A percentile compares a stretch with the other conserved stretches of the same genome.
These are phyloP conservation scores for Talaromyces stipitatus DNA, from an alignment of 495 filamentous ascomycete species.

Conservation along the genomic window DNA sequence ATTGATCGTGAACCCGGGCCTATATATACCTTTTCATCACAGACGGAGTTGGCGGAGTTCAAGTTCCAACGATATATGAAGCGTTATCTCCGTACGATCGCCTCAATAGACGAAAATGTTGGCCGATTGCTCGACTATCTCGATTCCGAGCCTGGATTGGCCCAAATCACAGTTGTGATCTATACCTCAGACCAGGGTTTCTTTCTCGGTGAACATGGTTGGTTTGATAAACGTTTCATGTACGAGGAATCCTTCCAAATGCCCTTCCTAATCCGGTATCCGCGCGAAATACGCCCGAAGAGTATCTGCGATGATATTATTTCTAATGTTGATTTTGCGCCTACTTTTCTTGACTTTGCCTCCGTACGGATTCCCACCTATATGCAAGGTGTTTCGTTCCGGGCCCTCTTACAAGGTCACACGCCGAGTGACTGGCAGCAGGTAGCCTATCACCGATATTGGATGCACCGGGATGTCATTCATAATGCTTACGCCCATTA, in stretches of 20 bases:
- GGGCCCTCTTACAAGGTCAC: constrained; percentile 15
- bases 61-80: constrained; percentile 44
- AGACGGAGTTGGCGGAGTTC: constrained; percentile 31
- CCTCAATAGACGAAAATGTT: constrained; percentile 35
- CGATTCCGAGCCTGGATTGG: constrained; percentile 20
- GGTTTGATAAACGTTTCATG: constrained; percentile 43
- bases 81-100: constrained; percentile 36
- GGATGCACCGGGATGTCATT: constrained; percentile 36
- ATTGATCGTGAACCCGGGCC: constrained; percentile 33
- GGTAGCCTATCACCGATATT: constrained; percentile 38
- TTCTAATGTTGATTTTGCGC: constrained; percentile 37
- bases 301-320: constrained; percentile 32
- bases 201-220: constrained; percentile 42
- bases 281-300: constrained; percentile 20
- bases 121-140: constrained; percentile 32
- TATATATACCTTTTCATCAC: constrained; percentile 26
- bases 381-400: constrained; percentile 36
- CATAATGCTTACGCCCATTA: constrained; percentile 36
- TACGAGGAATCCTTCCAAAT: constrained; percentile 42
- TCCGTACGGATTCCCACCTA: constrained; percentile 23
- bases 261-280: constrained; percentile 36
- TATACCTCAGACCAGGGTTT: constrained; percentile 41
- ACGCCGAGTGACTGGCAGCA: constrained; percentile 33
- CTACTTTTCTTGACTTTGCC: constrained; percentile 32
- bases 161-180: constrained; percentile 32